Conservation (phyloP, 2,329 filamentous ascomycete genomes). For the Coniochaeta hoffmannii region DNA sequence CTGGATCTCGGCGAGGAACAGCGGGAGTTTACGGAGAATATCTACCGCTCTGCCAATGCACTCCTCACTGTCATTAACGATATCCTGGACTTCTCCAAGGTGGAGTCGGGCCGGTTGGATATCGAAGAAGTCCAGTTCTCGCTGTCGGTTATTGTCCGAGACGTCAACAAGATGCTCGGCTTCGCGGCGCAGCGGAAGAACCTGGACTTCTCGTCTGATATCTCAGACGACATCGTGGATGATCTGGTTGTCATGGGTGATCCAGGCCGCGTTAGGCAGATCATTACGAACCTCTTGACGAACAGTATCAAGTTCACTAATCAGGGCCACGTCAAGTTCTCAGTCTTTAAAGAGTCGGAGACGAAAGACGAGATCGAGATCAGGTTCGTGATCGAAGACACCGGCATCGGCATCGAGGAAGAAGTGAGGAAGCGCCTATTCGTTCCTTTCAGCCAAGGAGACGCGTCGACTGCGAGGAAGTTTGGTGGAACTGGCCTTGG, state of each 20-base stretch:
- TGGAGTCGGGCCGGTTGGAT: conserved; percentile 69
- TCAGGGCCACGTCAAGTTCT: conserved; percentile 60
- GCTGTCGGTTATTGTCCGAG: conserved; percentile 63
- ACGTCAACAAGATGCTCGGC: conserved; percentile 80
- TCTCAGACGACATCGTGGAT: conserved; percentile 53
- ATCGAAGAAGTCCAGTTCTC: conserved; percentile 78
- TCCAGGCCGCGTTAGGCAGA: conserved; percentile 75
- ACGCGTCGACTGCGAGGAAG: conserved; percentile 69
- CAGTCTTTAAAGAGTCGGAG: conserved; percentile 56
- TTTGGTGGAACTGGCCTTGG: conserved; percentile 75
- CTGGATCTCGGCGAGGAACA: conserved; percentile 63
- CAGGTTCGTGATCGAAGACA: conserved; percentile 67
- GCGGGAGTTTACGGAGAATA: conserved; percentile 67
- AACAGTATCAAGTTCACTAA: conserved; percentile 72
- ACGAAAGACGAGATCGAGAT: conserved; percentile 58
- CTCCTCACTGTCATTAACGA: conserved; percentile 85
- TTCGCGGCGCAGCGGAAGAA: conserved; percentile 79
- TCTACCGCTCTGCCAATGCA: conserved; percentile 72
- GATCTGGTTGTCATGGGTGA: conserved; percentile 80
- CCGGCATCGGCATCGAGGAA: conserved; percentile 75
- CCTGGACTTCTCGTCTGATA: conserved; percentile 60
- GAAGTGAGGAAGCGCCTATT: conserved; percentile 67
- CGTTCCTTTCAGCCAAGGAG: conserved; percentile 75
- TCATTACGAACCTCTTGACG: conserved; percentile 71
- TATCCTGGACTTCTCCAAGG: conserved; percentile 83